A percentile compares a stretch with the other conserved stretches of the same genome.
Evolutionary conservation across 73 alveolate genomes (phyloP).

Genomic region (Symbiodinium pilosum): DNA sequence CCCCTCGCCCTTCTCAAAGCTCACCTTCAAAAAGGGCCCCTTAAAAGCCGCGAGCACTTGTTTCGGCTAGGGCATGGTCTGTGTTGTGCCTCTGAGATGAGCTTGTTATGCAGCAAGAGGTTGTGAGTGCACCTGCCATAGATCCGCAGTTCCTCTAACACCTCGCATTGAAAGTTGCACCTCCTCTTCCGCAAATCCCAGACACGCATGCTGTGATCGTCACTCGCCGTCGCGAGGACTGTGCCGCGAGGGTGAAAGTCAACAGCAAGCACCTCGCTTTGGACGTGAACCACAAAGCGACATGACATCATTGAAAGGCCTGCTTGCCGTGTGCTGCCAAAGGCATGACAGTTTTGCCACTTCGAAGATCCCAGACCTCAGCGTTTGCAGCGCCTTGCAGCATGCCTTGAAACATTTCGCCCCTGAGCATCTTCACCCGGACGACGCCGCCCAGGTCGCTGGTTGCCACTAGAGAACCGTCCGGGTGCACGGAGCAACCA

Average conservation of each 20-base stretch:
- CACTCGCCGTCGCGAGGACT: conserved; percentile 98
- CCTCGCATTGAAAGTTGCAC: neutral
- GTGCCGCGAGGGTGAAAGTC: conserved; percentile 97
- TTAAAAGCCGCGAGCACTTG: too few species aligned
- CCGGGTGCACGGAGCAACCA: conserved; percentile 96
- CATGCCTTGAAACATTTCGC: neutral
- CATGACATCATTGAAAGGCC: neutral
- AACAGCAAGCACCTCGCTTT: conserved; percentile 95
- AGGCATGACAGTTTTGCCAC: conserved; percentile 97
- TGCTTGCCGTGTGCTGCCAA: conserved; percentile 97
- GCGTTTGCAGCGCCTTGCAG: neutral
- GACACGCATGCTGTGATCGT: conserved; percentile 98
- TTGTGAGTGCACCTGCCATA: conserved; percentile 95
- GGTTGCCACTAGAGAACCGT: conserved; percentile 96
- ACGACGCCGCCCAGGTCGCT: conserved; percentile 97
- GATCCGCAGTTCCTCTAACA: neutral
- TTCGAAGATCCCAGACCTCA: conserved; percentile 98
- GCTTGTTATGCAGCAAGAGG: conserved; percentile 98
- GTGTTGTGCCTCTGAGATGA: conserved; percentile 96
- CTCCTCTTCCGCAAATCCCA: conserved; percentile 99
- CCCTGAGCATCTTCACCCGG: neutral
- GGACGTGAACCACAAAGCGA: neutral
- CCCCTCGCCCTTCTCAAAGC: conserved; percentile 91
- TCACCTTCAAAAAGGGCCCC: conserved; percentile 71
- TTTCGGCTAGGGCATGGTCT: too few species aligned